Percentiles rank a stretch among this genome's conserved stretches.
Evolutionary conservation across 176 grass and related monocot species (phyloP).

Genomic region (Aechmea fasciata): DNA sequence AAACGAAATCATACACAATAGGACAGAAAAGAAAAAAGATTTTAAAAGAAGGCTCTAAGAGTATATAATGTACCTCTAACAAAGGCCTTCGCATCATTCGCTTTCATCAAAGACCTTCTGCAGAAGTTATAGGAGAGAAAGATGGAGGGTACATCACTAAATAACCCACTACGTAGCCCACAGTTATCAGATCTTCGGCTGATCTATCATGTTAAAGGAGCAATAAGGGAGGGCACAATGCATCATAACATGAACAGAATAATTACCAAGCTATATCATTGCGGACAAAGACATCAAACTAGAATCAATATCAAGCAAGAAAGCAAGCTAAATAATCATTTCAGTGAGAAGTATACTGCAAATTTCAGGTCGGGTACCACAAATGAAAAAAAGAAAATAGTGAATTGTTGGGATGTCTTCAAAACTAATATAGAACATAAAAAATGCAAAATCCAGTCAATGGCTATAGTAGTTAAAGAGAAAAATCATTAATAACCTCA

Average conservation of each 20-base stretch:
- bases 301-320: neutral
- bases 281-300: neutral
- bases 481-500: too few species aligned
- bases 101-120: constrained; percentile 68
- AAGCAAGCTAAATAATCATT: neutral
- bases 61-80: constrained; percentile 40
- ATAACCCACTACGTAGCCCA: constrained; percentile 39
- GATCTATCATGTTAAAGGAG: constrained; percentile 32
- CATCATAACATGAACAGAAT: neutral
- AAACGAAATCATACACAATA: constrained; percentile 1
- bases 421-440: too few species aligned
- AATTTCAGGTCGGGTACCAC: neutral
- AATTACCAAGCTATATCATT: neutral
- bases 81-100: constrained; percentile 49
- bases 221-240: constrained; percentile 1
- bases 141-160: constrained; percentile 51
- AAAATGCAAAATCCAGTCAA: too few species aligned
- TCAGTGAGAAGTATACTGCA: neutral
- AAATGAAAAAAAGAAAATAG: neutral
- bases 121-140: constrained; percentile 61
- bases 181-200: constrained; percentile 47
- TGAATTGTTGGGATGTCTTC: neutral
- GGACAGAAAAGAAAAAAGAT: neutral
- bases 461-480: too few species aligned
- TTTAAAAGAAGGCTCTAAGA: neutral